phyloP scores from a whole-genome alignment of 495 filamentous ascomycete genomes.

The Penicillium bovifimosum region DNA sequence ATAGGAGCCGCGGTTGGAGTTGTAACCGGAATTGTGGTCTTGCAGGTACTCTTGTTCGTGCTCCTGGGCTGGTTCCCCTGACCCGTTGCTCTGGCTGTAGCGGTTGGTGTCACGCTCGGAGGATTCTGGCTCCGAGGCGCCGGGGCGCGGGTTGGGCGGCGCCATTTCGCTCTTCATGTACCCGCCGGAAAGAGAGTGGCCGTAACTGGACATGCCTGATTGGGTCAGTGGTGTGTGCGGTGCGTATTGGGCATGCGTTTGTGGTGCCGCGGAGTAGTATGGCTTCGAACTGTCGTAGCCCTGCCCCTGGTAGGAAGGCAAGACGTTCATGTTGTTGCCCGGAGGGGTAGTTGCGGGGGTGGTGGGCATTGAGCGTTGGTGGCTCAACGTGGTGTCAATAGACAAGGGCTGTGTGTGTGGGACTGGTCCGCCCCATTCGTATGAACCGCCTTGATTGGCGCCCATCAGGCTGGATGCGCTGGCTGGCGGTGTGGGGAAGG shows the following conservation, averaged over 20 bases:
- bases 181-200: constrained; percentile 48
- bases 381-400: constrained; percentile 78
- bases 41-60: constrained; percentile 81
- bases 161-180: constrained; percentile 93
- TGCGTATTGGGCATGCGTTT: constrained; percentile 65
- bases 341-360: constrained; percentile 94
- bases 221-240: constrained; percentile 56
- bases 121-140: constrained; percentile 52
- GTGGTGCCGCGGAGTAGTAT: constrained; percentile 71
- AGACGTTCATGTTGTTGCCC: constrained; percentile 65
- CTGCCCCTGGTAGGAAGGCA: constrained; percentile 68
- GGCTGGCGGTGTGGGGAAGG: constrained; percentile 90
- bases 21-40: constrained; percentile 56
- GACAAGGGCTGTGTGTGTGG: constrained; percentile 69
- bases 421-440: constrained; percentile 66
- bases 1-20: constrained; percentile 64
- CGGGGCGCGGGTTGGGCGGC: constrained; percentile 63
- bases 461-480: constrained; percentile 88
- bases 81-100: constrained; percentile 46
- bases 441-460: constrained; percentile 64
- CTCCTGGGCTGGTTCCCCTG: constrained; percentile 70
- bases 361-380: constrained; percentile 82
- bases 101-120: constrained; percentile 66
- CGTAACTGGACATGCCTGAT: constrained; percentile 67
- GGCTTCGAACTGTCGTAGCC: constrained; percentile 72